These are phyloP conservation scores for Tetracladium setigerum DNA, from an alignment of 495 filamentous ascomycete species.

Conservation along the genomic window DNA sequence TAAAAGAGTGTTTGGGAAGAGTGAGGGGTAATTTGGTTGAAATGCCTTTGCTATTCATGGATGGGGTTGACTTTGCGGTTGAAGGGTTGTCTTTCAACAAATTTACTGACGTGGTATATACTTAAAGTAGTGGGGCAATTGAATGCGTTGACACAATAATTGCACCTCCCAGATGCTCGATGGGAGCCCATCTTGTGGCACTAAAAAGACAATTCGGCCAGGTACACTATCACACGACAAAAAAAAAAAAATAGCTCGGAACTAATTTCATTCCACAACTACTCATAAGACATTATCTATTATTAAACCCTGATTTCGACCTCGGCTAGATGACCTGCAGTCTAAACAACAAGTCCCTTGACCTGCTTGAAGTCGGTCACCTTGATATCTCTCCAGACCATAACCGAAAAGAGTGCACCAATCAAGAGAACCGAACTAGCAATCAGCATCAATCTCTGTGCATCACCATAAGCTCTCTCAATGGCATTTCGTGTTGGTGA, in stretches of 20 bases:
- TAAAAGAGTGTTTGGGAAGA: conserved; percentile 73
- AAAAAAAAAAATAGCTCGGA: no score
- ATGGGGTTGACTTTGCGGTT: conserved; percentile 78
- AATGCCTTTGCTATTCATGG: conserved; percentile 88
- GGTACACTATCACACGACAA: no score
- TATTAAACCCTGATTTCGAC: no score
- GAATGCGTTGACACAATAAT: no score
- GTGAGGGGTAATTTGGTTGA: conserved; percentile 79
- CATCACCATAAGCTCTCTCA: conserved; percentile 48
- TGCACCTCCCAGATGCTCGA: no score
- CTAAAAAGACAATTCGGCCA: no score
- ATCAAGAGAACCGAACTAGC: conserved; percentile 42
- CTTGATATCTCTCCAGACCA: conserved; percentile 45
- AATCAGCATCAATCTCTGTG: conserved; percentile 41
- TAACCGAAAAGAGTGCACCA: conserved; percentile 36
- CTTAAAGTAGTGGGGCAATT: conserved; percentile 31
- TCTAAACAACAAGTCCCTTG: conserved; percentile 1
- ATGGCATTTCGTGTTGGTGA: conserved; percentile 51
- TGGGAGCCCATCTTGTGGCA: no score
- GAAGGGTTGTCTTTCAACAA: conserved; percentile 73
- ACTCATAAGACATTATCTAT: no score
- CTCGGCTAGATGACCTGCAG: conserved; percentile 10
- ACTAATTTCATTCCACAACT: no score
- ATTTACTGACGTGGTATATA: conserved; percentile 79
- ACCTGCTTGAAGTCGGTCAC: conserved; percentile 10